Evolutionary conservation across 163 green algal species (phyloP), one percentile per base, ranked within the genome.

Genomic region (Chlorella variabilis): DNA sequence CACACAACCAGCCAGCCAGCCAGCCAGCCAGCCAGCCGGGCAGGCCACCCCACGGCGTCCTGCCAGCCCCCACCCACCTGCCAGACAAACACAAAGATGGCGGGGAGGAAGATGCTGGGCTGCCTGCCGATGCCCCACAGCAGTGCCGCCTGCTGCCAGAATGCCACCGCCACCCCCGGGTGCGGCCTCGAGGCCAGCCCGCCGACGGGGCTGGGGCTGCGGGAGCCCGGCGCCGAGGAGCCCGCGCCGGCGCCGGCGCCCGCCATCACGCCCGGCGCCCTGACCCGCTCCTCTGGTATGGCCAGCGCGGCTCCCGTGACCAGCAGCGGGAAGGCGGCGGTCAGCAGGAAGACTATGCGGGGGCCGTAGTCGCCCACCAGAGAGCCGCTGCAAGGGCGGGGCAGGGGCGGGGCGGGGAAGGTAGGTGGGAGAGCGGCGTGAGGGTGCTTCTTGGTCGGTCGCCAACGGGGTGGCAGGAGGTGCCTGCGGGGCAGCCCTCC

Each of bases 71-170:
- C n/a, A n/a, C n/a, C n/a, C n/a, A 92, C 91, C 89, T 98, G 92
- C 95, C 96, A 99, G 2, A 95, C 17, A 82, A 99, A 99, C 15
- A 98, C 88, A 83, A 99, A 99, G 7, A 94, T 13, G 0, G 96
- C 93, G 3, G 97, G 97, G 65, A 96, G 85, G 36, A 97, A 78
- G 75, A 99, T 98, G 82, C 84, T 83, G 15, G 75, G 88, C 80
- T 95, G 90, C 49, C 74, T 91, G 36, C 97, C 85, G 6, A 94
- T 95, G 3, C 51, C 71, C 90, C 91, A 96, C 74, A 99, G 90
- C 25, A 87, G 85, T 34, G 34, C 38, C 0, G 78, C 82, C 82
- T 96, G 93, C 18, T 38, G 48, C 59, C 77, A 71, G 65, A 93
- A 78, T 4, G 83, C 70, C 17, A 59, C 58, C 29, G 34, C 45